phyloP scores from a whole-genome alignment of 257 asterid genomes.

The Galeopsis tetrahit region DNA sequence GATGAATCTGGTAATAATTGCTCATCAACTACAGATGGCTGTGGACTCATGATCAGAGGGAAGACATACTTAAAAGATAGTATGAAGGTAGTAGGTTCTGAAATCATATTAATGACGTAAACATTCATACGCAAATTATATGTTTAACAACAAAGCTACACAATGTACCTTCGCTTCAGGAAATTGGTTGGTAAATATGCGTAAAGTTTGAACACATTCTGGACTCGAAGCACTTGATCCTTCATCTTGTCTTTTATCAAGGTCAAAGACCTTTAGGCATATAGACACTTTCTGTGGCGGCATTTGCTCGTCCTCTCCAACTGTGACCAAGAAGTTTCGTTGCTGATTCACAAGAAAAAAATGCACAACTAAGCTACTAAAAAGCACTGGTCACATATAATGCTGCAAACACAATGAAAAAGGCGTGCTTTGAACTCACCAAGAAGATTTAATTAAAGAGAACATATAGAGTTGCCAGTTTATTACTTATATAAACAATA shows the following conservation, averaged over 20 bases:
- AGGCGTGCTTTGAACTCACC: background rate
- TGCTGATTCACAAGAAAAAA: constrained; percentile 58
- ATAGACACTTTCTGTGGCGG: constrained; percentile 65
- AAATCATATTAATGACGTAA: background rate
- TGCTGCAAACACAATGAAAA: constrained; percentile 18
- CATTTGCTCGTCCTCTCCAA: constrained; percentile 92
- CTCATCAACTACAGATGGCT: constrained; percentile 90
- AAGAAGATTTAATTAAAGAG: constrained; percentile 10
- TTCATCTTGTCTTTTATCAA: constrained; percentile 82
- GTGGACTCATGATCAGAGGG: constrained; percentile 96
- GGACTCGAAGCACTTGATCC: constrained; percentile 79
- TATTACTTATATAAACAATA: background rate
- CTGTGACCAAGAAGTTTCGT: constrained; percentile 81
- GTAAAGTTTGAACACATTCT: constrained; percentile 82
- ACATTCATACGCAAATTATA: constrained; percentile 19
- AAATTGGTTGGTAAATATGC: constrained; percentile 83
- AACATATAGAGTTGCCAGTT: constrained; percentile 1
- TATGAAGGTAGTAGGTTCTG: constrained; percentile 60
- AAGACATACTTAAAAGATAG: constrained; percentile 86
- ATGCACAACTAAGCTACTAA: constrained; percentile 19
- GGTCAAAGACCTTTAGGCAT: constrained; percentile 87
- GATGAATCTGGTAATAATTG: constrained; percentile 76
- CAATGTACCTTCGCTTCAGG: constrained; percentile 83
- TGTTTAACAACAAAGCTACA: constrained; percentile 5
- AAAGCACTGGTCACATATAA: constrained; percentile 20